Evolutionary conservation across 345 rosid genomes (phyloP).

Genomic region (Hypericum androsaemum): DNA sequence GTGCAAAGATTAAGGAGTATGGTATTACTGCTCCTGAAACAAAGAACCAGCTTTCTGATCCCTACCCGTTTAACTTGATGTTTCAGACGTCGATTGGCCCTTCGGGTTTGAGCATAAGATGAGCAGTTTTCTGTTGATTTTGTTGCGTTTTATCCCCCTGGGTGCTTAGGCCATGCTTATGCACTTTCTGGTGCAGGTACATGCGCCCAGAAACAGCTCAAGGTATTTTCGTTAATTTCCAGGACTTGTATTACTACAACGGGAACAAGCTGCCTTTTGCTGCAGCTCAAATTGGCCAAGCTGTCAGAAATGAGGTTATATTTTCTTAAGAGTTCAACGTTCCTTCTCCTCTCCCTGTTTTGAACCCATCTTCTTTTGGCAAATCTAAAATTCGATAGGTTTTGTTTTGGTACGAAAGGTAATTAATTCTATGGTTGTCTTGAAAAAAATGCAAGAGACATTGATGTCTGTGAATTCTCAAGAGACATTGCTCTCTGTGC

Average conservation of each 20-base stretch:
- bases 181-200: constrained; percentile 37
- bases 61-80: constrained; percentile 90
- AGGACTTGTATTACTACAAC: constrained; percentile 78
- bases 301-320: constrained; percentile 86
- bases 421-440: too few species aligned
- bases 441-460: background rate
- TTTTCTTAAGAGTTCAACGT: constrained; percentile 8
- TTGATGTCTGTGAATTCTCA: background rate
- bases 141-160: background rate
- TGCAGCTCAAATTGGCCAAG: constrained; percentile 97
- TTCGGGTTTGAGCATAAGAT: constrained; percentile 43
- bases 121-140: background rate
- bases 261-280: constrained; percentile 94
- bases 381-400: too few species aligned
- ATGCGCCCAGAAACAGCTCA: constrained; percentile 99
- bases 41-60: constrained; percentile 69
- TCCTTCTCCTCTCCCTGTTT: background rate
- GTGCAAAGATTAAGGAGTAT: constrained; percentile 72
- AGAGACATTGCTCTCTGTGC: constrained; percentile 2
- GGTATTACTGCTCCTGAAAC: constrained; percentile 82
- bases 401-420: too few species aligned
- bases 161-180: background rate
- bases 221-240: constrained; percentile 92
- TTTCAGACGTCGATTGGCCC: constrained; percentile 97
- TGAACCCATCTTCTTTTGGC: background rate